Evolutionary conservation across 306 rosid species (phyloP).

Genomic region (Senna tora): DNA sequence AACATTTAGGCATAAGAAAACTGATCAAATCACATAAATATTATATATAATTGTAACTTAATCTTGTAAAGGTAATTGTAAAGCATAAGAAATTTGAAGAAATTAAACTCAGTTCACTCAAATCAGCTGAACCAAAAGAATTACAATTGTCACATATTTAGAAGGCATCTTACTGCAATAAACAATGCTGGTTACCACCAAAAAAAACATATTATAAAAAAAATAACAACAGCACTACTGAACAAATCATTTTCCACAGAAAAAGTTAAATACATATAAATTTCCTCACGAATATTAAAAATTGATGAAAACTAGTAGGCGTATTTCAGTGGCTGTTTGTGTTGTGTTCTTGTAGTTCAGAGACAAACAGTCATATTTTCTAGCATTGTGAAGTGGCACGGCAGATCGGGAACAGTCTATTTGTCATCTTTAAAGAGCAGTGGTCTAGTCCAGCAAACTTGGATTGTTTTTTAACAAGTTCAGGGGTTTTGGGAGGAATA

Average conservation of each 20-base stretch:
- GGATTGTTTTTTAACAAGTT: not conserved
- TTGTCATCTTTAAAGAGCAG: not conserved
- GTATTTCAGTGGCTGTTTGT: not conserved
- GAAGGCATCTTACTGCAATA: slow-evolving; percentile 21
- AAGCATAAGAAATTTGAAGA: slow-evolving; percentile 26
- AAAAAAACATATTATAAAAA: slow-evolving; percentile 20
- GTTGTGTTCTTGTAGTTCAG: not conserved
- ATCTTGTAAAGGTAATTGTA: not conserved
- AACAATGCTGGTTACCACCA: slow-evolving; percentile 6
- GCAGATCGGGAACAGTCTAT: not conserved
- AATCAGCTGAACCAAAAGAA: slow-evolving; percentile 33
- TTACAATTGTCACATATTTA: not conserved
- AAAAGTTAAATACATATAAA: slow-evolving; percentile 19
- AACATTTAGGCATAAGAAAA: slow-evolving; percentile 1
- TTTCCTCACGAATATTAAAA: slow-evolving; percentile 17
- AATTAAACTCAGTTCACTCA: slow-evolving; percentile 5
- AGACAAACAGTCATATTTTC: not conserved
- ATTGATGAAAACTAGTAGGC: slow-evolving; percentile 17
- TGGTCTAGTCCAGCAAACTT: not conserved
- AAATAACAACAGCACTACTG: slow-evolving; percentile 6
- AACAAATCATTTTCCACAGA: slow-evolving; percentile 23
- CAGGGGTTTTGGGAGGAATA: not conserved
- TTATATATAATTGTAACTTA: not conserved
- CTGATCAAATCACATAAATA: slow-evolving; percentile 19
- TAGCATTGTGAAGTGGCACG: not conserved